Percentiles rank a stretch among this genome's conserved stretches.
Evolutionary conservation across 2,329 filamentous ascomycete species (phyloP).

Genomic region (Colletotrichum aenigma): DNA sequence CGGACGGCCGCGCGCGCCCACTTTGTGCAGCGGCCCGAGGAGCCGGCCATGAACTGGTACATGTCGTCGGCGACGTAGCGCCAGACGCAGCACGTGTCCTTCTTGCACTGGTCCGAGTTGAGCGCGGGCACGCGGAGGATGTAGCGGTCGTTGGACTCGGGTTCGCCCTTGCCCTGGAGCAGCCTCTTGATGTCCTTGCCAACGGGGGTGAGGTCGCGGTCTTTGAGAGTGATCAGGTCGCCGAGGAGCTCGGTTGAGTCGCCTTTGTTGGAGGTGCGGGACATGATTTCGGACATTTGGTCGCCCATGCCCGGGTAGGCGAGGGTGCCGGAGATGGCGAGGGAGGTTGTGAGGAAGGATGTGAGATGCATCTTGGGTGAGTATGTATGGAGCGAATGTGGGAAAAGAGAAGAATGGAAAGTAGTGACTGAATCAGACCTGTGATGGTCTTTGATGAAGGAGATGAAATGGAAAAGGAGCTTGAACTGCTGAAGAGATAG

Average conservation of each 20-base stretch:
- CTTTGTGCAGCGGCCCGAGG: conserved; percentile 44
- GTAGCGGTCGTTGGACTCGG: conserved; percentile 26
- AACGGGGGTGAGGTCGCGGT: conserved; percentile 17
- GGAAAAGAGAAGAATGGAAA: background rate
- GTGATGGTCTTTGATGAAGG: background rate
- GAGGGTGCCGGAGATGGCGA: conserved; percentile 17
- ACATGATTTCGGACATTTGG: conserved; percentile 21
- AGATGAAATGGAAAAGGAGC: background rate
- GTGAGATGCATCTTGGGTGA: conserved; percentile 12
- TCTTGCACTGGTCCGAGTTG: conserved; percentile 32
- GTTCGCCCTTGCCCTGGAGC: conserved; percentile 20
- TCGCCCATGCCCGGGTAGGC: conserved; percentile 22
- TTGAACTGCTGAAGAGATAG: background rate
- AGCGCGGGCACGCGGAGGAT: conserved; percentile 20
- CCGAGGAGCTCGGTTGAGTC: conserved; percentile 23
- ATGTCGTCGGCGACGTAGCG: conserved; percentile 46
- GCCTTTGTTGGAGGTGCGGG: conserved; percentile 1
- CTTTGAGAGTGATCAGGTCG: conserved; percentile 21
- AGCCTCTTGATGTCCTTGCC: conserved; percentile 22
- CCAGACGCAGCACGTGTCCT: conserved; percentile 51
- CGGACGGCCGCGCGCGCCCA: conserved; percentile 49
- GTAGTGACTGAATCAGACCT: background rate
- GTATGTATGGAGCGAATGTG: background rate
- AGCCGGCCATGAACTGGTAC: conserved; percentile 37
- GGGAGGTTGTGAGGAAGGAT: conserved; percentile 15